Base-by-base conservation (phyloP, 352 stramenopile species). In the Pythium folliculosum region DNA sequence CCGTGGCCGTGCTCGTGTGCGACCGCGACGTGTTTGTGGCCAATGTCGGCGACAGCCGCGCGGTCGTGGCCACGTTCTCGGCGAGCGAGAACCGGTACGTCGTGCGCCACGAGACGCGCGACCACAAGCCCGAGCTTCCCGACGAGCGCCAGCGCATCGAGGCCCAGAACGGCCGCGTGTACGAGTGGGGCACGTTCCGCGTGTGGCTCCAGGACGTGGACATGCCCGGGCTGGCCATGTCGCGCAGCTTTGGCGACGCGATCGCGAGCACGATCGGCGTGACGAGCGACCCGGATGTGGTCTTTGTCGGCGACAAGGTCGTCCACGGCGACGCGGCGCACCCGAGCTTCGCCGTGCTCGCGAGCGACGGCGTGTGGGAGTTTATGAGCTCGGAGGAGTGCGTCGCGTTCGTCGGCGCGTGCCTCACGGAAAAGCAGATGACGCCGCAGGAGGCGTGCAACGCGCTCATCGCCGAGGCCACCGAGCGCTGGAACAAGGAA, bases 191-290 rank as follows among this genome's bases (percentile, higher is more conserved):
- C 6, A 84, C 78, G 19, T 88, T 72, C 60, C 84, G 88, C 21
- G 88, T 95, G 14, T 96, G 88, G 88, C 77, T 96, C 17, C 76
- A 92, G 63, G 86, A 96, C 61, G 77, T 93, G 10, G 84, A 93
- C 61, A 91, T 93, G 80, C 88, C 88, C 5, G 88, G 88, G 10
- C 71, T 96, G 13, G 88, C 85, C 21, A 96, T 96, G 88, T 92
- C 84, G 12, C 81, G 87, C 19, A 92, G 81, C 38, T 86, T 95
- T 47, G 88, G 88, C 27, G 88, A 96, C 67, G 63, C 76, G 5
- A 84, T 96, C 13, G 87, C 87, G 12, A 93, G 90, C 60, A 88
- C 81, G 5, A 81, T 93, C 16, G 88, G 88, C 43, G 88, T 95
- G 47, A 91, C 80, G 21, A 76, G 75, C 4, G 86, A 90, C 9